Evolutionary conservation across 257 asterid species (phyloP).

Genomic region (Paulownia fortunei): DNA sequence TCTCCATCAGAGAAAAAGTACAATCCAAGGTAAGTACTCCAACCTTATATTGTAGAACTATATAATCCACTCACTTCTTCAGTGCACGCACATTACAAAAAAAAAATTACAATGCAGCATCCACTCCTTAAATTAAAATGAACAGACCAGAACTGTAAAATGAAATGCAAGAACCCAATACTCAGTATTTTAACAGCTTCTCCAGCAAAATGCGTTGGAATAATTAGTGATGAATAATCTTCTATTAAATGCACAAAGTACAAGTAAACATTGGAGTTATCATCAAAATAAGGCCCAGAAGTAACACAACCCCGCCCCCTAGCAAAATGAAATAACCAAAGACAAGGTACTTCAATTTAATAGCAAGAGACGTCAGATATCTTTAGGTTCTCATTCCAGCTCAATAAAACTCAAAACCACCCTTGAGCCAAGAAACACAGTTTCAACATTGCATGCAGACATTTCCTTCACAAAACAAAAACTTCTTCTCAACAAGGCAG

Average conservation of each 20-base stretch:
- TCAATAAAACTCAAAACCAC: constrained; percentile 17
- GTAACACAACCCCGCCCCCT: not conserved
- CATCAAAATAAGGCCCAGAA: constrained; percentile 8
- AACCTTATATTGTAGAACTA: not conserved
- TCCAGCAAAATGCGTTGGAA: not conserved
- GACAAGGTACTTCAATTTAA: constrained; percentile 14
- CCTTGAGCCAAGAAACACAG: constrained; percentile 3
- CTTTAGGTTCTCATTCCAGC: constrained; percentile 22
- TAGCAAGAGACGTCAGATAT: not conserved
- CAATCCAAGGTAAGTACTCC: constrained; percentile 16
- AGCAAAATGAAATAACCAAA: constrained; percentile 1
- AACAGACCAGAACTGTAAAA: not conserved
- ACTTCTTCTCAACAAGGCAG: not conserved
- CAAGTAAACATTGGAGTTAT: constrained; percentile 5
- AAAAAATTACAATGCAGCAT: not conserved
- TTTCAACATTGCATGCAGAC: constrained; percentile 50
- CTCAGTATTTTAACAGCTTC: not conserved
- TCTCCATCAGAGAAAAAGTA: not conserved
- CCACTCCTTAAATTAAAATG: not conserved
- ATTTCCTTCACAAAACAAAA: constrained; percentile 17
- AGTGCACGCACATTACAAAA: constrained; percentile 11
- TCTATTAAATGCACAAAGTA: not conserved
- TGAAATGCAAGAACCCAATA: not conserved
- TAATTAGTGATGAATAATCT: not conserved
- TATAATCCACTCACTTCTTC: constrained; percentile 11